Evolutionary conservation across 2,329 filamentous ascomycete genomes (phyloP), one percentile per base, ranked within the genome.

Genomic region (Aspergillus thermomutatus): DNA sequence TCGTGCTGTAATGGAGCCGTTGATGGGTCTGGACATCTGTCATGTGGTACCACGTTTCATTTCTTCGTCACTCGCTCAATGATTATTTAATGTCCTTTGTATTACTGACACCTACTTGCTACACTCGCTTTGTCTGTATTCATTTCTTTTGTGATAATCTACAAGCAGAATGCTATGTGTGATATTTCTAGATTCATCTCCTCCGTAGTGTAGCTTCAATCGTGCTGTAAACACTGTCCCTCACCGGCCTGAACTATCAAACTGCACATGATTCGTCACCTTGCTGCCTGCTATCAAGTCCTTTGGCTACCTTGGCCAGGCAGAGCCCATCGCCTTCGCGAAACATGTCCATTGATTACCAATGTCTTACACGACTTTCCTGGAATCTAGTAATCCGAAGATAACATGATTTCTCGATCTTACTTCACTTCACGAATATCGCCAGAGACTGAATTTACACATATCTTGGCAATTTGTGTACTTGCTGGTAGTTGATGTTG

Each of bases 1-100:
- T 67, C 49, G 58, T 68, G 14, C 50, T 72, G 57, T 72, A 68
- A 59, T 51, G 27, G n/a, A 19, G 26, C 14, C 4, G 23, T 48
- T 17, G 45, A 26, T 10, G 10, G 46, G 26, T 23, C 9, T 6
- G 1, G 48, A 9, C 21, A n/a, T 11, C 17, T 40, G 17, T 31
- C 17, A 37, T 53, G 17, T 53, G 21, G 3, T 53, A 7, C 10
- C 19, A 19, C n/a, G 3, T 21, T 45, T 1, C 4, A 4, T 4
- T 45, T 45, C 40, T 53, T 23, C 21, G 25, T 49, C 45, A 17
- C 34, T 54, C 52, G 14, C 49, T 49, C 34, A 11, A 27, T 21
- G 11, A 28, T 28, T 21, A 37, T 17, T 34, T 46, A 3, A 46
- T 25, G 14, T 46, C 5, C 7, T 46, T 23, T 7, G 3, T 46